Percentiles rank a stretch among this genome's conserved stretches.
Evolutionary conservation across 768 basidiomycete genomes (phyloP).

Genomic region (Panus rudis): DNA sequence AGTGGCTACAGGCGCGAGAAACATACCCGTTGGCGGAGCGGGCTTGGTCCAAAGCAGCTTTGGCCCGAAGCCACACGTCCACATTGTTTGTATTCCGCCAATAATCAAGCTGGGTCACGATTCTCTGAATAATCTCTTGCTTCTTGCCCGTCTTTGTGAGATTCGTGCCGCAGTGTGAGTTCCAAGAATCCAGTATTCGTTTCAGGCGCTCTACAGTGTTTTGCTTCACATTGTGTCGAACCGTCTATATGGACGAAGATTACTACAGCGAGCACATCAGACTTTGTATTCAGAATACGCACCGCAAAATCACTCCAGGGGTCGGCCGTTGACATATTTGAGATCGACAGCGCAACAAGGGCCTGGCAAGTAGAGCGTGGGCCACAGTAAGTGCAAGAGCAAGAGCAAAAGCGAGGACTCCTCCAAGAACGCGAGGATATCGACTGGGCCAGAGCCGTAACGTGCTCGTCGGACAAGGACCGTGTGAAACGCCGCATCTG

Average conservation of each 20-base stretch:
- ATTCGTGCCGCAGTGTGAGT: conserved; percentile 66
- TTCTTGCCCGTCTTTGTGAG: conserved; percentile 79
- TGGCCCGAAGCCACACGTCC: conserved; percentile 67
- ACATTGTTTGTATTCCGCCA: conserved; percentile 52
- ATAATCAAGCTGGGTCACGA: conserved; percentile 47
- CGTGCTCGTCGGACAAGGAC: no score
- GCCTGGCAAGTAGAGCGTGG: conserved; percentile 2
- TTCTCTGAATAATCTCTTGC: conserved; percentile 79
- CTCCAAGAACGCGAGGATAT: conserved; percentile 5
- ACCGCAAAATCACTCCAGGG: conserved; percentile 75
- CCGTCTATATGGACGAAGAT: conserved; percentile 36
- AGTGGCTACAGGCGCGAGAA: no score
- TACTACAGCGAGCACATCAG: neutral
- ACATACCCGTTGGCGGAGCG: conserved; percentile 59
- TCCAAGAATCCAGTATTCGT: conserved; percentile 69
- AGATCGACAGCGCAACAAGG: neutral
- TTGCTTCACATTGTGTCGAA: conserved; percentile 62
- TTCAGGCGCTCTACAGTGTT: conserved; percentile 86
- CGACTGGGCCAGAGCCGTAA: conserved; percentile 17
- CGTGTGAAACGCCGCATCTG: no score
- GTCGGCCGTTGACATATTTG: conserved; percentile 54
- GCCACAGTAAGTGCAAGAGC: neutral
- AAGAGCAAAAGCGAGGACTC: neutral
- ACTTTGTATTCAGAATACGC: conserved; percentile 18
- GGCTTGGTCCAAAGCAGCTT: conserved; percentile 60